Conservation (phyloP, 129 eudicot species). For the Arctium minus region DNA sequence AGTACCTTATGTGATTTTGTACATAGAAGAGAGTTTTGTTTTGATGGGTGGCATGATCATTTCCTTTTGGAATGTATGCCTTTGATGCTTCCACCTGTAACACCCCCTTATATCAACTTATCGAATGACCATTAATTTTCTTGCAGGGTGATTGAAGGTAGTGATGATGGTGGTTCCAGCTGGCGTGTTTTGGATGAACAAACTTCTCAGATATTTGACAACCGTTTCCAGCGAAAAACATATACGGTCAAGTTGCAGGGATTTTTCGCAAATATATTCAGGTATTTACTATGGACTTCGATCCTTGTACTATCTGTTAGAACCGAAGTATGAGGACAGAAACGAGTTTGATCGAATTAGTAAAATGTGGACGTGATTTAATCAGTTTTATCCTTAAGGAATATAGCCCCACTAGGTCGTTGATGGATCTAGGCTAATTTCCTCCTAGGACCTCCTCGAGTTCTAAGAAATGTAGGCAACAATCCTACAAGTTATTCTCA, state of each 20-base stretch:
- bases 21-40: not conserved
- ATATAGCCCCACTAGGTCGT: no score
- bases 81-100: not conserved
- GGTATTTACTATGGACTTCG: slow-evolving; percentile 36
- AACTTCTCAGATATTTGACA: slow-evolving; percentile 56
- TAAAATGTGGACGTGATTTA: no score
- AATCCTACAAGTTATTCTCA: no score
- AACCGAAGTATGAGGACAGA: no score
- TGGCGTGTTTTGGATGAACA: slow-evolving; percentile 82
- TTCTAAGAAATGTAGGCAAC: no score
- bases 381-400: no score
- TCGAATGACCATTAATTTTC: not conserved
- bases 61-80: not conserved
- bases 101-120: not conserved
- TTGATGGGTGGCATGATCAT: not conserved
- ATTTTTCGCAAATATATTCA: slow-evolving; percentile 59
- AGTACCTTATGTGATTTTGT: not conserved
- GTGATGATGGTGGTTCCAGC: slow-evolving; percentile 72
- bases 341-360: no score
- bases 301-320: not conserved
- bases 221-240: slow-evolving; percentile 73
- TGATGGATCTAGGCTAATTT: no score
- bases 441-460: no score
- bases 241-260: slow-evolving; percentile 43
- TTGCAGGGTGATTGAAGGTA: slow-evolving; percentile 77